A percentile compares a stretch with the other conserved stretches of the same genome.
Conservation (phyloP, 2,329 filamentous ascomycete genomes). For the Trichoderma sp. region DNA sequence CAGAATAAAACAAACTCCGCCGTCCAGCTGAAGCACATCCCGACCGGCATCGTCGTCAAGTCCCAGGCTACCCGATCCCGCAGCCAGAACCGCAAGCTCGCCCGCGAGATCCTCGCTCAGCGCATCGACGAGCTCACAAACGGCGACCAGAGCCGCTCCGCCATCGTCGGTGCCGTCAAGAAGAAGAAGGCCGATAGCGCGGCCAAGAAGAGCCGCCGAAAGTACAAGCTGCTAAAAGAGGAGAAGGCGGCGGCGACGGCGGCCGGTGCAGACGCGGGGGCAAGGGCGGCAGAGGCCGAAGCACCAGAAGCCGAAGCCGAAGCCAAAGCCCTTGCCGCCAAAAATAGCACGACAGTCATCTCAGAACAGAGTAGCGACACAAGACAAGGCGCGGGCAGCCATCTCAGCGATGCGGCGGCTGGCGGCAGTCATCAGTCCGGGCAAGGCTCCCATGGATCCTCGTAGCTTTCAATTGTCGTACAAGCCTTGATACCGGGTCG, state of each 20-base stretch:
- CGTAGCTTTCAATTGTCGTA: not conserved
- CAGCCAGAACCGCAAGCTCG: conserved; percentile 83
- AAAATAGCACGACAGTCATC: not conserved
- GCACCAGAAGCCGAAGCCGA: no score
- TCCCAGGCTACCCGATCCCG: conserved; percentile 88
- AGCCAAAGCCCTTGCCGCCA: not conserved
- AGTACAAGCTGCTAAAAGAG: conserved; percentile 67
- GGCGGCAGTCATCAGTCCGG: not conserved
- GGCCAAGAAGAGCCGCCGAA: conserved; percentile 79
- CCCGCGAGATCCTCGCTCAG: conserved; percentile 74
- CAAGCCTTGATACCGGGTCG: not conserved
- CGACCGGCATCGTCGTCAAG: conserved; percentile 91
- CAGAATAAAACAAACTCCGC: conserved; percentile 96
- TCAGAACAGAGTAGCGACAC: not conserved
- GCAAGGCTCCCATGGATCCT: not conserved
- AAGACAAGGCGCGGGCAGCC: not conserved
- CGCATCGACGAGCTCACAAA: conserved; percentile 72
- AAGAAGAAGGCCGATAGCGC: conserved; percentile 73
- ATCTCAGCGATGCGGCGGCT: not conserved
- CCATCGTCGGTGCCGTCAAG: conserved; percentile 64
- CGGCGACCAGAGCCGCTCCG: conserved; percentile 68
- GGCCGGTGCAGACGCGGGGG: not conserved
- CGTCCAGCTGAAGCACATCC: conserved; percentile 86
- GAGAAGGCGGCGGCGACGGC: conserved; percentile 40
- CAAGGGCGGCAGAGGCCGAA: no score